Conservation (phyloP, 202 grass and related monocot genomes). For the Bolboschoenoplectus hybrid region DNA sequence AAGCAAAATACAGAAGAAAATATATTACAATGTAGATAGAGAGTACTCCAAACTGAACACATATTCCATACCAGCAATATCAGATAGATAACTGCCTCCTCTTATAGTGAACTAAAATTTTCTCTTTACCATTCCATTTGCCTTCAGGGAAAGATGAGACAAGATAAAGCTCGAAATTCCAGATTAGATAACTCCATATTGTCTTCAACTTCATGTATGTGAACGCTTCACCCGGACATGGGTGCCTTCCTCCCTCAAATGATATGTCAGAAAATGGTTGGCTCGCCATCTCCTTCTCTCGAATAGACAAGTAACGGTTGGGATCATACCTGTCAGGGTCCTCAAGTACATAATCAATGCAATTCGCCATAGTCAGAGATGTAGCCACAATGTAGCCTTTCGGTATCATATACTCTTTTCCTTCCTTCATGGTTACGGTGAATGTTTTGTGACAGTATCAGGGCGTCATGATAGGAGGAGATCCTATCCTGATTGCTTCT, state of each 20-base stretch:
- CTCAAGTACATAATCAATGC: constrained; percentile 43
- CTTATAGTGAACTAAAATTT: constrained; percentile 54
- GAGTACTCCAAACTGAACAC: too few relatives aligned
- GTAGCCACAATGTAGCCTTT: constrained; percentile 44
- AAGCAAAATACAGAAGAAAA: background rate
- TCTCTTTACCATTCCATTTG: constrained; percentile 62
- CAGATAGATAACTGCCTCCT: background rate
- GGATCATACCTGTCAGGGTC: constrained; percentile 58
- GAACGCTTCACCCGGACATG: constrained; percentile 59
- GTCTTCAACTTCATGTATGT: constrained; percentile 63
- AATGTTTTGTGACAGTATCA: constrained; percentile 50
- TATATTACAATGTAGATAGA: background rate
- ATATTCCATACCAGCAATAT: too few relatives aligned
- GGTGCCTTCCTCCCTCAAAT: constrained; percentile 57
- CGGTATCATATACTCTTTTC: constrained; percentile 49
- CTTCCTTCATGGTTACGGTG: constrained; percentile 48
- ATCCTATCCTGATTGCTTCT: constrained; percentile 56
- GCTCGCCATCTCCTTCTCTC: constrained; percentile 42
- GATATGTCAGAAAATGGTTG: constrained; percentile 43
- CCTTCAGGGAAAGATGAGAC: constrained; percentile 52
- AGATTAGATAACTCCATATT: constrained; percentile 66
- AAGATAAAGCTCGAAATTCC: constrained; percentile 59
- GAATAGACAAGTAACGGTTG: constrained; percentile 26
- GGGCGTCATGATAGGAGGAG: constrained; percentile 44
- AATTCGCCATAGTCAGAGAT: constrained; percentile 49